Conservation (phyloP, 441 rosid genomes). For the Adansonia rubrostipa region DNA sequence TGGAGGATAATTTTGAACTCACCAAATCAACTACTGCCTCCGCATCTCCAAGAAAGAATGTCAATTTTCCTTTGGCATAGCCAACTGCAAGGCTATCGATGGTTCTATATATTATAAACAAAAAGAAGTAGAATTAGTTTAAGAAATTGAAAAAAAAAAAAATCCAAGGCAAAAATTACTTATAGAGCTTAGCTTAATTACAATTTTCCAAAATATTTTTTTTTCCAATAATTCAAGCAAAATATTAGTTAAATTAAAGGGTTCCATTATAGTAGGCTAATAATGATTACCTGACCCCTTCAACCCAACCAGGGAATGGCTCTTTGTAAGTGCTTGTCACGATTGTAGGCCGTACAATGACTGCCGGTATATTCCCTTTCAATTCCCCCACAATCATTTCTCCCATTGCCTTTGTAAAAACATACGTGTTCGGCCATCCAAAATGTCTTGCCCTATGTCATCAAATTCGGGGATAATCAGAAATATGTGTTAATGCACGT, state of each 20-base stretch:
- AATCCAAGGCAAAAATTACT: neutral
- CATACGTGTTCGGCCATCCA: constrained; percentile 82
- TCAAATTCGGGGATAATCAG: neutral
- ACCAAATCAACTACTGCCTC: constrained; percentile 68
- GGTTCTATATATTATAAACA: constrained; percentile 51
- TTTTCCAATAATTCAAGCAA: too few relatives aligned
- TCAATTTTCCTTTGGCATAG: constrained; percentile 76
- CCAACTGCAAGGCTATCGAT: constrained; percentile 81
- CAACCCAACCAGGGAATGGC: constrained; percentile 73
- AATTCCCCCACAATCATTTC: constrained; percentile 53
- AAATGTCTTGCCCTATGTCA: constrained; percentile 51
- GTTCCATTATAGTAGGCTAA: too few relatives aligned
- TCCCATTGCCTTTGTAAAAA: constrained; percentile 70
- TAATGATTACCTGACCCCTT: constrained; percentile 52
- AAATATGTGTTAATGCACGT: too few relatives aligned
- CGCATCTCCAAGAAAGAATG: constrained; percentile 71
- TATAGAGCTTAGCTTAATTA: neutral
- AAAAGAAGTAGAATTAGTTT: constrained; percentile 10
- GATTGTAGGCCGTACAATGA: constrained; percentile 59
- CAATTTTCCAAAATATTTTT: too few relatives aligned
- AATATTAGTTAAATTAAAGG: too few relatives aligned
- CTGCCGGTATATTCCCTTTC: constrained; percentile 46
- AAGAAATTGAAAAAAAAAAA: neutral
- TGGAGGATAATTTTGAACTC: constrained; percentile 24
- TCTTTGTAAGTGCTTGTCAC: constrained; percentile 59